A percentile compares a stretch with the other conserved stretches of the same genome.
phyloP scores from a whole-genome alignment of 2,329 filamentous ascomycete species.

The Penicillium sclerotigenum region DNA sequence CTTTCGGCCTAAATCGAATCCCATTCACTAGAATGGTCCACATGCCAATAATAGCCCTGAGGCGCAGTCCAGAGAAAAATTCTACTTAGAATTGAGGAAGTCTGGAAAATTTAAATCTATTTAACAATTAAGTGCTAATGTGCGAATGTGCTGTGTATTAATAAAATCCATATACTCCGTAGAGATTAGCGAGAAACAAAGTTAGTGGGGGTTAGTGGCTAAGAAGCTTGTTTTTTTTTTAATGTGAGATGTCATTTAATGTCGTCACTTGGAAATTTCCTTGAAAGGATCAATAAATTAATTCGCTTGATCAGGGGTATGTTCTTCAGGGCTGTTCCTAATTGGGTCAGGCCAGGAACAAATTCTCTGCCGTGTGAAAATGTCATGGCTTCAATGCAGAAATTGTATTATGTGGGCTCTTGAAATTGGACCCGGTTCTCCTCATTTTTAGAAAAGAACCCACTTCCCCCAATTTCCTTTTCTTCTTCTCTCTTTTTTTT shows the following conservation, averaged over 20 bases:
- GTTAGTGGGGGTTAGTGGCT: no score
- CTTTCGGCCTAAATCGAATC: no score
- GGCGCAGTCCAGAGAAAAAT: no score
- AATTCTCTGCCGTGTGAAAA: not conserved
- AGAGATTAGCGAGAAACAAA: no score
- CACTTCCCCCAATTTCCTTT: not conserved
- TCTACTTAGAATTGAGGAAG: no score
- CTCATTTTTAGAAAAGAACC: not conserved
- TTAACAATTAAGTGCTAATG: no score
- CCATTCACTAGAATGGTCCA: no score
- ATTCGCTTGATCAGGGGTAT: not conserved
- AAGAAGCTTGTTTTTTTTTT: not conserved
- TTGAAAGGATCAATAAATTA: not conserved
- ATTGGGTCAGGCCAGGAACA: not conserved
- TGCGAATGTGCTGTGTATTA: no score
- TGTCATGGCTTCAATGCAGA: constrained; percentile 19
- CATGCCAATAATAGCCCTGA: no score
- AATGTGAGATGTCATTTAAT: not conserved
- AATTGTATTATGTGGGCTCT: not conserved
- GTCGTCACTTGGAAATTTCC: not conserved
- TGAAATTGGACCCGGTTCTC: not conserved
- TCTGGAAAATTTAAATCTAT: no score
- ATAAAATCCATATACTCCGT: no score
- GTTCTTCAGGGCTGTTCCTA: no score
- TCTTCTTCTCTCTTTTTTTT: not conserved